A percentile compares a stretch with the other conserved stretches of the same genome.
Evolutionary conservation across 1,284 basidiomycete species (phyloP).

Genomic region (Trametes polyzona): DNA sequence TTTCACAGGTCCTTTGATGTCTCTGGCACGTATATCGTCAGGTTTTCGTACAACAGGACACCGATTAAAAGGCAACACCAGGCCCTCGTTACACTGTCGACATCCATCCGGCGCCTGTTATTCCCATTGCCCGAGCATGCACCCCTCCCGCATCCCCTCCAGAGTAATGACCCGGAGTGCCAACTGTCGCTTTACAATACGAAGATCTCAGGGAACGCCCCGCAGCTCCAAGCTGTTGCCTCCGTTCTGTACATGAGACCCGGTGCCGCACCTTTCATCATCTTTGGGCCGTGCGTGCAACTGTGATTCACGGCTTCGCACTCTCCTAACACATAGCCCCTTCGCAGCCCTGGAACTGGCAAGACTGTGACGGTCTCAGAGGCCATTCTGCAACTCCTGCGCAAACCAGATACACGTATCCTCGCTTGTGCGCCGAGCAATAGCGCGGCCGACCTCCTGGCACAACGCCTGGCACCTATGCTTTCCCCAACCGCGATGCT

Average conservation of each 20-base stretch:
- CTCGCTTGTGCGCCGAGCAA: constrained; percentile 70
- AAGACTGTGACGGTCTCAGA: constrained; percentile 74
- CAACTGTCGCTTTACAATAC: constrained; percentile 42
- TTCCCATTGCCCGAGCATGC: constrained; percentile 46
- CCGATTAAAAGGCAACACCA: constrained; percentile 60
- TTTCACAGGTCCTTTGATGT: constrained; percentile 51
- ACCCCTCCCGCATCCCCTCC: constrained; percentile 9
- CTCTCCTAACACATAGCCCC: not conserved
- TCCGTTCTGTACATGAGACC: constrained; percentile 49
- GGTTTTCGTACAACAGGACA: constrained; percentile 59
- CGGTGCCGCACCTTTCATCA: constrained; percentile 58
- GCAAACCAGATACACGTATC: constrained; percentile 48
- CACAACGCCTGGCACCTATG: constrained; percentile 51
- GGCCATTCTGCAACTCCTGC: constrained; percentile 60
- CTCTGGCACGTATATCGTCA: constrained; percentile 46
- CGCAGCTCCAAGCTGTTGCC: constrained; percentile 57
- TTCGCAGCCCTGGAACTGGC: constrained; percentile 69
- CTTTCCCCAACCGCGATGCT: constrained; percentile 50
- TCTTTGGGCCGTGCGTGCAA: constrained; percentile 62
- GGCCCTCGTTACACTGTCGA: constrained; percentile 49
- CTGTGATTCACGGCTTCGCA: not conserved
- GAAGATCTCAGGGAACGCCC: constrained; percentile 49
- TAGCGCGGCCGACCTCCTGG: constrained; percentile 65
- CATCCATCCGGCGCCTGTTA: constrained; percentile 39
- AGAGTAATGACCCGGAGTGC: constrained; percentile 18